Conservation (phyloP, 225 moss, liverwort and hornwort species). For the Marchantia paleacea region DNA sequence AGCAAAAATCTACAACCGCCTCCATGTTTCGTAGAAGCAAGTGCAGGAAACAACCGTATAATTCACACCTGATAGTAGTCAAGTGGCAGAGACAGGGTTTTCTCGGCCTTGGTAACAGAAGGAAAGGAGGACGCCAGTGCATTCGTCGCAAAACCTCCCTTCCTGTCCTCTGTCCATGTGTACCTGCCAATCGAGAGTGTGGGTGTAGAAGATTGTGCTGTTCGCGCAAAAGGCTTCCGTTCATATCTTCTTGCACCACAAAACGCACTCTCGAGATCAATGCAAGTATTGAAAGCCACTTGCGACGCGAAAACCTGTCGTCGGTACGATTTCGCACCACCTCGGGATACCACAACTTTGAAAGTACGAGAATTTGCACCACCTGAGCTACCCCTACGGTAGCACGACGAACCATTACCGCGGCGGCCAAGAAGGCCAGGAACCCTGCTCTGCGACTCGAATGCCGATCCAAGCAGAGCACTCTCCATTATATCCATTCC, state of each 20-base stretch:
- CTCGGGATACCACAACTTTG: neutral
- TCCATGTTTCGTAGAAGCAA: too few species aligned
- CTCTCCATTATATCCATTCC: conserved; percentile 27
- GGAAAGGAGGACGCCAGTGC: conserved; percentile 72
- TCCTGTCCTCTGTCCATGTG: neutral
- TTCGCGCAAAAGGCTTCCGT: neutral
- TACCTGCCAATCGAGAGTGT: neutral
- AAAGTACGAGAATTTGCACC: neutral
- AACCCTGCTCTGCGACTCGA: conserved; percentile 24
- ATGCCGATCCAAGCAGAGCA: conserved; percentile 13
- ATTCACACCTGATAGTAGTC: conserved; percentile 85
- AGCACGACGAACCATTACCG: conserved; percentile 7
- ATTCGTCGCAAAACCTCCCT: conserved; percentile 16
- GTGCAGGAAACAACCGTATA: too few species aligned
- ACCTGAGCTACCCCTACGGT: neutral
- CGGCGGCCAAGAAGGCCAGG: neutral
- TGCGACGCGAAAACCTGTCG: neutral
- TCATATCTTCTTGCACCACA: conserved; percentile 1
- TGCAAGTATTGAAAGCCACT: neutral
- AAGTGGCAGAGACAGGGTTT: conserved; percentile 78
- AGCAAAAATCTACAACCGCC: too few species aligned
- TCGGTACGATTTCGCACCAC: conserved; percentile 2
- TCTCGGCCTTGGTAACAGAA: conserved; percentile 80
- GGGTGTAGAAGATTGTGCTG: neutral
- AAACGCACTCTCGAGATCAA: neutral